Evolutionary conservation across 2,329 filamentous ascomycete genomes (phyloP).

Genomic region (Botryosphaeria dothidea): DNA sequence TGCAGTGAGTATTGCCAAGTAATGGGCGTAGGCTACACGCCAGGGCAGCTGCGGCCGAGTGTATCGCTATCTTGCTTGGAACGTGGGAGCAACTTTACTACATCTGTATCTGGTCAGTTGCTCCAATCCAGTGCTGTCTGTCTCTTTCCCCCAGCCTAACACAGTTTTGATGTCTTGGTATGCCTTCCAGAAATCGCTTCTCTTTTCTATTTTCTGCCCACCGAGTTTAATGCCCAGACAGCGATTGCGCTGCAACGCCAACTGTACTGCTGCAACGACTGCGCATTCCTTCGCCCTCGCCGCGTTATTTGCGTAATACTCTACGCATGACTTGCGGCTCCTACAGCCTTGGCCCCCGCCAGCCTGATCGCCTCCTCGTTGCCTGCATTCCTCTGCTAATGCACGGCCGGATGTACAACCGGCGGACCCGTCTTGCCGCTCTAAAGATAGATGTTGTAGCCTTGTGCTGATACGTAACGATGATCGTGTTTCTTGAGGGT

Average conservation of each 20-base stretch:
- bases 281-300: background rate
- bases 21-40: too few species aligned
- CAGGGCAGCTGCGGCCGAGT: too few species aligned
- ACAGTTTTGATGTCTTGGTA: too few species aligned
- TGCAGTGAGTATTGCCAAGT: too few species aligned
- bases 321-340: too few species aligned
- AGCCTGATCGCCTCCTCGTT: background rate
- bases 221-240: background rate
- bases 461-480: background rate
- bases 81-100: too few species aligned
- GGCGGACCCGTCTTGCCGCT: background rate
- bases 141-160: too few species aligned
- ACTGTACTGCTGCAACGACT: background rate
- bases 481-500: background rate
- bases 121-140: too few species aligned
- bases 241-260: background rate
- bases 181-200: too few species aligned
- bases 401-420: background rate
- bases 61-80: too few species aligned
- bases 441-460: background rate
- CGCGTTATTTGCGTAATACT: background rate
- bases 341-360: background rate
- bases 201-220: background rate
- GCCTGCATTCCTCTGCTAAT: background rate
- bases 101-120: too few species aligned